These are phyloP conservation scores for Phytophthora chlamydospora DNA, from an alignment of 352 stramenopile species.

Conservation along the genomic window DNA sequence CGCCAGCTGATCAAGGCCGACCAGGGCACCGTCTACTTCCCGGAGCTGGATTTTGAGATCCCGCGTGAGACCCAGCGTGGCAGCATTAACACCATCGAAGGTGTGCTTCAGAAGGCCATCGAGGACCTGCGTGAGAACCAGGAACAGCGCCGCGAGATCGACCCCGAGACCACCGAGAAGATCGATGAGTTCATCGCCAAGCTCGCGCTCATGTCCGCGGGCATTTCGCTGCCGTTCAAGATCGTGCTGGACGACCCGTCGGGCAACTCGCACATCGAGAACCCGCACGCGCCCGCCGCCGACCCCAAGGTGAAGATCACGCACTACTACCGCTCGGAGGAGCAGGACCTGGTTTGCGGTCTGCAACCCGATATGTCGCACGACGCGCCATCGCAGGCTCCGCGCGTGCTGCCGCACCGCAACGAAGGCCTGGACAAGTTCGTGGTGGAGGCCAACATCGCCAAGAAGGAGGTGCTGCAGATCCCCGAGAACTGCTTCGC, in stretches of 20 bases:
- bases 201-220: slow-evolving; percentile 66
- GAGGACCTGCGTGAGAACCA: slow-evolving; percentile 79
- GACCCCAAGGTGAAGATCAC: slow-evolving; percentile 77
- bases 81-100: slow-evolving; percentile 91
- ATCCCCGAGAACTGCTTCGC: slow-evolving; percentile 85
- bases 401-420: slow-evolving; percentile 55
- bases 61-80: slow-evolving; percentile 85
- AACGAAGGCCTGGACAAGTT: slow-evolving; percentile 79
- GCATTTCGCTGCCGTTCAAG: slow-evolving; percentile 79
- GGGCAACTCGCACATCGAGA: slow-evolving; percentile 93
- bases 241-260: slow-evolving; percentile 88
- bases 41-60: slow-evolving; percentile 91
- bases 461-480: slow-evolving; percentile 83
- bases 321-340: slow-evolving; percentile 80
- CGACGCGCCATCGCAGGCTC: slow-evolving; percentile 49
- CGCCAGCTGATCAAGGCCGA: slow-evolving; percentile 93
- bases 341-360: slow-evolving; percentile 75
- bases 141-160: slow-evolving; percentile 81
- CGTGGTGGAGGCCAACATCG: slow-evolving; percentile 63
- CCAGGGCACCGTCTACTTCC: slow-evolving; percentile 75
- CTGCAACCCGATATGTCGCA: slow-evolving; percentile 75
- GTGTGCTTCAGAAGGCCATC: slow-evolving; percentile 66
- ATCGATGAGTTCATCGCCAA: slow-evolving; percentile 86
- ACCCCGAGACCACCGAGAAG: slow-evolving; percentile 74
- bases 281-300: slow-evolving; percentile 73